Conservation (phyloP, 1,284 basidiomycete species). For the Meripilus lineatus region DNA sequence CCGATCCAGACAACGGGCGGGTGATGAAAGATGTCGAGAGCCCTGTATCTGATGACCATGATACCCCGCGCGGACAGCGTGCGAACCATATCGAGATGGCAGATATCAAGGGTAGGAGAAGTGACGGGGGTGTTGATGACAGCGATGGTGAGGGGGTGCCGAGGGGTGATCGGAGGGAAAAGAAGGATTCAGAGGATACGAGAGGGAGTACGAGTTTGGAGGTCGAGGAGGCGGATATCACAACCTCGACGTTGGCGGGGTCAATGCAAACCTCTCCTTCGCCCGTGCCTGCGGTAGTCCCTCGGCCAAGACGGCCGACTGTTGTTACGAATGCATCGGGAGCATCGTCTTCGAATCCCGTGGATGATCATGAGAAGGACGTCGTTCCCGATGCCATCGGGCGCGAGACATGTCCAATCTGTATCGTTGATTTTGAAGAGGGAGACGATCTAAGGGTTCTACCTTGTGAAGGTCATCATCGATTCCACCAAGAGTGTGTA, state of each 20-base stretch:
- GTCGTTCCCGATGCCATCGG: slow-evolving; percentile 64
- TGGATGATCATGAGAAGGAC: slow-evolving; percentile 26
- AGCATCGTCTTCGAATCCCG: slow-evolving; percentile 8
- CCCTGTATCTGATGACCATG: too few species aligned
- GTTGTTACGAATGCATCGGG: slow-evolving; percentile 5
- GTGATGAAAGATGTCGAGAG: slow-evolving; percentile 34
- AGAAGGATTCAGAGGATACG: too few species aligned
- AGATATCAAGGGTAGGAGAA: slow-evolving; percentile 1
- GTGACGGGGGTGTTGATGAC: neutral
- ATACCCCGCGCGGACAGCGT: neutral
- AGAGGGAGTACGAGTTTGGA: neutral
- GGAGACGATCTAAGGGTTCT: slow-evolving; percentile 87
- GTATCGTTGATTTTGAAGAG: slow-evolving; percentile 88
- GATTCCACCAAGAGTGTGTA: slow-evolving; percentile 81
- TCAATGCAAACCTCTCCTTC: slow-evolving; percentile 14
- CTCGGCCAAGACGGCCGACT: slow-evolving; percentile 3
- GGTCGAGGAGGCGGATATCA: neutral
- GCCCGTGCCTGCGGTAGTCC: too few species aligned
- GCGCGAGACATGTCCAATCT: slow-evolving; percentile 88
- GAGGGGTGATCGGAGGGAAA: too few species aligned
- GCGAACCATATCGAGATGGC: slow-evolving; percentile 10
- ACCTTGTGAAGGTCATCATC: slow-evolving; percentile 85
- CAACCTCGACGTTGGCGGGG: slow-evolving; percentile 6
- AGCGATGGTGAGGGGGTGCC: slow-evolving; percentile 7
- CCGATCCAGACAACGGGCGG: too few species aligned